A percentile compares a stretch with the other conserved stretches of the same genome.
Evolutionary conservation across 495 filamentous ascomycete genomes (phyloP).

Genomic region (Coniosporium apollinis): DNA sequence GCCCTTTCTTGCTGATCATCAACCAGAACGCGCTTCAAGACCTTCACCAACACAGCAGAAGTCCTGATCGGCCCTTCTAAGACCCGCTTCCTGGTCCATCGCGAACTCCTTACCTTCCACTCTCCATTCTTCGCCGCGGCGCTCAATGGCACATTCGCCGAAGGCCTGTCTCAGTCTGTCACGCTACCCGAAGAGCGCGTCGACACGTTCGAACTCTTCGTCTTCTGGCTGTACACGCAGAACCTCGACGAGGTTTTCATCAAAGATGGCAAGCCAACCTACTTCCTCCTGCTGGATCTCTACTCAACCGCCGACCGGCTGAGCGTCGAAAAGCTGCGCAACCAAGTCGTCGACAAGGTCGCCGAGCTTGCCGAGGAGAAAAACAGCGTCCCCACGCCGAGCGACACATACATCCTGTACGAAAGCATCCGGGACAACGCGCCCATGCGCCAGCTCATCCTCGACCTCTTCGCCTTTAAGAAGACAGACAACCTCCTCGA

Average conservation of each 20-base stretch:
- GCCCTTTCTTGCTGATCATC: not conserved
- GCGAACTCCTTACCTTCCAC: slow-evolving; percentile 23
- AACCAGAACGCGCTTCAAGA: slow-evolving; percentile 9
- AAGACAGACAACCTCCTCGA: slow-evolving; percentile 29
- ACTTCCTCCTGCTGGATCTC: slow-evolving; percentile 29
- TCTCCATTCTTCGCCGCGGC: slow-evolving; percentile 35
- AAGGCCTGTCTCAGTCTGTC: slow-evolving; percentile 24
- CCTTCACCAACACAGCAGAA: slow-evolving; percentile 15
- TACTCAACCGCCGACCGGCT: slow-evolving; percentile 30
- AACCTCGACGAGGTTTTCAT: slow-evolving; percentile 15
- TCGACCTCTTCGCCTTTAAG: slow-evolving; percentile 34
- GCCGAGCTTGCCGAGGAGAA: slow-evolving; percentile 25
- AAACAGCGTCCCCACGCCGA: slow-evolving; percentile 30
- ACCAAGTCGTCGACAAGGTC: slow-evolving; percentile 24
- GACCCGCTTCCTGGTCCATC: slow-evolving; percentile 26
- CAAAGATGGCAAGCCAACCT: slow-evolving; percentile 24
- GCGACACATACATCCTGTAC: slow-evolving; percentile 29
- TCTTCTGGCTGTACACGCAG: slow-evolving; percentile 31
- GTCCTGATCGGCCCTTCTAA: slow-evolving; percentile 20
- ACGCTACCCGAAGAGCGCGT: slow-evolving; percentile 22
- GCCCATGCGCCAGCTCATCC: slow-evolving; percentile 21
- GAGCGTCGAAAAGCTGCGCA: slow-evolving; percentile 22
- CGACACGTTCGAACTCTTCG: slow-evolving; percentile 27
- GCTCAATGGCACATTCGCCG: slow-evolving; percentile 29
- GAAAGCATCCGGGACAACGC: slow-evolving; percentile 12